A percentile compares a stretch with the other conserved stretches of the same genome.
These are phyloP conservation scores for Fragilaria radians DNA, from an alignment of 108 stramenopile species.

Conservation along the genomic window DNA sequence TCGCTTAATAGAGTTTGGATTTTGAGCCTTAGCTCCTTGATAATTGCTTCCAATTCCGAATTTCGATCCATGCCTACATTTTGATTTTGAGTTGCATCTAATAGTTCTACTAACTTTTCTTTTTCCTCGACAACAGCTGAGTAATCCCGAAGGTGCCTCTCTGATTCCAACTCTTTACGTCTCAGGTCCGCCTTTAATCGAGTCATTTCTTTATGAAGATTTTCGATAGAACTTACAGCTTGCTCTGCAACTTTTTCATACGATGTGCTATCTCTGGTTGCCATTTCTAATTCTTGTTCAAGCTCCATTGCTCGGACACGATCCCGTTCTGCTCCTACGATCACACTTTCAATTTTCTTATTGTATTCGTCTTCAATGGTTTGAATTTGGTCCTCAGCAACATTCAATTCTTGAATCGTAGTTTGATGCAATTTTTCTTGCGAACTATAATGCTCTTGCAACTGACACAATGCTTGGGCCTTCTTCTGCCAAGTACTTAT, in stretches of 20 bases:
- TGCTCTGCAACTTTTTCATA: background rate
- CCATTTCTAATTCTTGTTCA: background rate
- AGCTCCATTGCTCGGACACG: background rate
- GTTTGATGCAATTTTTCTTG: background rate
- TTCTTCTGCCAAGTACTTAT: background rate
- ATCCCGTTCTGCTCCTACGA: background rate
- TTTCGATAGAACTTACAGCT: background rate
- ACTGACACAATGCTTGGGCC: background rate
- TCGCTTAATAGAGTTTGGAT: background rate
- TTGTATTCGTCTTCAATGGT: background rate
- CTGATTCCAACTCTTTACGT: background rate
- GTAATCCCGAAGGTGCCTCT: background rate
- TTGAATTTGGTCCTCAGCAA: background rate
- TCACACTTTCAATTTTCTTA: background rate
- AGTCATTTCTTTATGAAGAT: background rate
- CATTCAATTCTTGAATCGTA: background rate
- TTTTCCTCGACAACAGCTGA: background rate
- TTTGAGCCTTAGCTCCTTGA: background rate
- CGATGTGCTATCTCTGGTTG: background rate
- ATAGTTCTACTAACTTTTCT: background rate
- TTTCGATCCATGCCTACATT: background rate
- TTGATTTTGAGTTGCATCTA: background rate
- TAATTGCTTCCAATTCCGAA: background rate
- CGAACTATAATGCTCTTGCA: background rate
- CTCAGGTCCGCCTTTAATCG: background rate